Evolutionary conservation across 2,329 filamentous ascomycete genomes (phyloP).

Genomic region (Bertia moriformis): DNA sequence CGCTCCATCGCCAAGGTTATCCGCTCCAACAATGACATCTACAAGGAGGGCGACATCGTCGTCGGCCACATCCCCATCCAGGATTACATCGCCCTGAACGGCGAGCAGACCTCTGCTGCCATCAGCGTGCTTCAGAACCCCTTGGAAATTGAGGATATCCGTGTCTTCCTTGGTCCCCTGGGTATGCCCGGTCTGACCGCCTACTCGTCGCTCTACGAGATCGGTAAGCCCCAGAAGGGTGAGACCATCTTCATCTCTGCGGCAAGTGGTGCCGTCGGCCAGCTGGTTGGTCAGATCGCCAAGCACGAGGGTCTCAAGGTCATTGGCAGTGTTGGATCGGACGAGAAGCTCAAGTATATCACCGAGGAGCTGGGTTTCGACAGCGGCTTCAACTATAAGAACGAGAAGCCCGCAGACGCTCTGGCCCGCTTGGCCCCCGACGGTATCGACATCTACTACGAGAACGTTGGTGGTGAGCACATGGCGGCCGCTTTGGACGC

Average conservation of each 20-base stretch:
- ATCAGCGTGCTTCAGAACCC: conserved; percentile 53
- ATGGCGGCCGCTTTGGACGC: conserved; percentile 51
- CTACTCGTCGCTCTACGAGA: conserved; percentile 60
- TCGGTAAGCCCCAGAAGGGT: conserved; percentile 60
- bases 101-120: conserved; percentile 21
- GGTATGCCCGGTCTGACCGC: conserved; percentile 70
- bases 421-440: conserved; percentile 53
- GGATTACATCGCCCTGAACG: conserved; percentile 50
- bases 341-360: conserved; percentile 63
- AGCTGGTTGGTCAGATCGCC: conserved; percentile 61
- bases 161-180: conserved; percentile 59
- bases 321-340: conserved; percentile 62
- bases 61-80: conserved; percentile 41
- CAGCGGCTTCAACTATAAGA: conserved; percentile 69
- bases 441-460: conserved; percentile 69
- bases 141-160: conserved; percentile 42
- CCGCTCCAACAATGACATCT: conserved; percentile 49
- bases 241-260: conserved; percentile 68
- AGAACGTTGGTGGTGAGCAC: conserved; percentile 66
- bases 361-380: conserved; percentile 57
- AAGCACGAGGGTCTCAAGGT: conserved; percentile 64
- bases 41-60: conserved; percentile 54
- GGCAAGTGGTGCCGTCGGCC: conserved; percentile 61
- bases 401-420: conserved; percentile 49
- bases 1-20: conserved; percentile 52